Conservation (phyloP, 352 stramenopile species). For the Globisporangium cylindrosporum region DNA sequence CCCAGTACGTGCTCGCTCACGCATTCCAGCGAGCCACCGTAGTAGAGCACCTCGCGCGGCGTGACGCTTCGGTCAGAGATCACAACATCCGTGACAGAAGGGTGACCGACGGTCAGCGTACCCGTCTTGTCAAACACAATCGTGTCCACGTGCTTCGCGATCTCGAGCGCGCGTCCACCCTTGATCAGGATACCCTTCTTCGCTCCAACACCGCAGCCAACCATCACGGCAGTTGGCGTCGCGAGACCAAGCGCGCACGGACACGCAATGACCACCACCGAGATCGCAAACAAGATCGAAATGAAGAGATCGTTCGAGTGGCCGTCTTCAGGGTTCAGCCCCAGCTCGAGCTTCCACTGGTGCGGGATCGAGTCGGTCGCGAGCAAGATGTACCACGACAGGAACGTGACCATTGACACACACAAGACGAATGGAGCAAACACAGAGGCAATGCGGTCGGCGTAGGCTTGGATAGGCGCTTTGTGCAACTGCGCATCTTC, state of each 20-base stretch:
- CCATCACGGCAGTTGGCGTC: conserved; percentile 86
- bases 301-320: conserved; percentile 72
- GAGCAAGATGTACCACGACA: conserved; percentile 56
- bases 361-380: conserved; percentile 48
- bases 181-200: conserved; percentile 90
- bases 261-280: conserved; percentile 88
- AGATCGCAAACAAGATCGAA: conserved; percentile 83
- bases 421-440: conserved; percentile 72
- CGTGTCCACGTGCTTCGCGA: conserved; percentile 78
- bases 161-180: conserved; percentile 76
- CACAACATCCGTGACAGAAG: conserved; percentile 78
- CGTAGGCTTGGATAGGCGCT: conserved; percentile 84
- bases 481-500: conserved; percentile 87
- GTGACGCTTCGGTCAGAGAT: conserved; percentile 63
- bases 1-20: conserved; percentile 85
- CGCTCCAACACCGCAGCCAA: conserved; percentile 82
- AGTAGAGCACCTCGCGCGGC: conserved; percentile 74
- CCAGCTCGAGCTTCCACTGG: conserved; percentile 46
- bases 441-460: conserved; percentile 58
- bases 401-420: conserved; percentile 54
- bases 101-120: conserved; percentile 85
- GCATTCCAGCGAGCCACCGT: conserved; percentile 72
- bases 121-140: conserved; percentile 95
- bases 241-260: conserved; percentile 82
- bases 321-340: conserved; percentile 40